Percentiles rank a stretch among this genome's conserved stretches.
Evolutionary conservation across 2,329 filamentous ascomycete species (phyloP).

Genomic region (Penicillium nordicum): DNA sequence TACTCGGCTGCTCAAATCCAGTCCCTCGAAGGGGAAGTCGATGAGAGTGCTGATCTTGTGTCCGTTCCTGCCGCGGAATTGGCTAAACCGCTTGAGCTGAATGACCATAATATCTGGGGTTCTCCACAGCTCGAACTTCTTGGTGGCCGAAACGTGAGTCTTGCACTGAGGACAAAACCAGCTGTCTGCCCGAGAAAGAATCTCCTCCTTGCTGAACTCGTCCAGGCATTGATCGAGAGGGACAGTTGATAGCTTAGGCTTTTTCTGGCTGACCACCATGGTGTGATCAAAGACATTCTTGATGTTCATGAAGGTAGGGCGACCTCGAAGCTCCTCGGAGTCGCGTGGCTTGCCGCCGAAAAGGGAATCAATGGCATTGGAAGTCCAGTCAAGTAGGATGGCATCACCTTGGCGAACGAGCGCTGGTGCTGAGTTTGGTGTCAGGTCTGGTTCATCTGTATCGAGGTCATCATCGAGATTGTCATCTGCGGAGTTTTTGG

Average conservation of each 20-base stretch:
- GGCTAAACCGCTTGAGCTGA: slow-evolving; percentile 91
- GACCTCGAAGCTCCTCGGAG: slow-evolving; percentile 54
- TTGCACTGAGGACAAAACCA: slow-evolving; percentile 98
- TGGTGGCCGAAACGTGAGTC: slow-evolving; percentile 84
- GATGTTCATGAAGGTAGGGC: slow-evolving; percentile 54
- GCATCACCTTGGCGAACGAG: slow-evolving; percentile 78
- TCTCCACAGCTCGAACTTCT: slow-evolving; percentile 97
- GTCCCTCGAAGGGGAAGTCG: slow-evolving; percentile 82
- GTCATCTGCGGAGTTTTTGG: slow-evolving; percentile 12
- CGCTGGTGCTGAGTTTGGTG: slow-evolving; percentile 30
- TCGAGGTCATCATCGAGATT: slow-evolving; percentile 32
- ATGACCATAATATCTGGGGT: slow-evolving; percentile 91
- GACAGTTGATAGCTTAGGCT: slow-evolving; percentile 67
- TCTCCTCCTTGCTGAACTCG: slow-evolving; percentile 91
- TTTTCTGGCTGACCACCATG: slow-evolving; percentile 59
- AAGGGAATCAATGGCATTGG: slow-evolving; percentile 65
- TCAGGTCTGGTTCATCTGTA: slow-evolving; percentile 26
- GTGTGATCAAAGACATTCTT: slow-evolving; percentile 58
- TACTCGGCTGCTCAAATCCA: slow-evolving; percentile 78
- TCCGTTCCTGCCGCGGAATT: slow-evolving; percentile 68
- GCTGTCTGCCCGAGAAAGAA: slow-evolving; percentile 89
- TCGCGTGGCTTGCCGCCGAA: slow-evolving; percentile 53
- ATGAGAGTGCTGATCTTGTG: slow-evolving; percentile 82
- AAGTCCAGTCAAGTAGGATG: slow-evolving; percentile 81
- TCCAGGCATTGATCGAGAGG: slow-evolving; percentile 86